A percentile compares a stretch with the other conserved stretches of the same genome.
Evolutionary conservation across 192 early-diverging fungal species (phyloP).

Genomic region (Coemansia sp.): DNA sequence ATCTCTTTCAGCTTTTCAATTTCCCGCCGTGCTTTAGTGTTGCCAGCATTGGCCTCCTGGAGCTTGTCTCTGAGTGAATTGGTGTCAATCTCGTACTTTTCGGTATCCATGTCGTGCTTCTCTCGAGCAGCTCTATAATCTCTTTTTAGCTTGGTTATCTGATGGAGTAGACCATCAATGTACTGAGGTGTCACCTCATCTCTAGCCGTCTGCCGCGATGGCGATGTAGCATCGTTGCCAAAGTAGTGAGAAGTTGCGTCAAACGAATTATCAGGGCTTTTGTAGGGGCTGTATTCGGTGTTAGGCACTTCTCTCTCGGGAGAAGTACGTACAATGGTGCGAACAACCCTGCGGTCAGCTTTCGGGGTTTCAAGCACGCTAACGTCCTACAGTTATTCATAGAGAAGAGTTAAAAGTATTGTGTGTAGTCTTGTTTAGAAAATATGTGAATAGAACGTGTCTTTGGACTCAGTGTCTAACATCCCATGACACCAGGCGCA

Average conservation of each 20-base stretch:
- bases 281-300: too few relatives aligned
- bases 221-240: too few relatives aligned
- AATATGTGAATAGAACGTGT: background rate
- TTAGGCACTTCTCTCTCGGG: too few relatives aligned
- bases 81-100: constrained; percentile 31
- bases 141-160: constrained; percentile 37
- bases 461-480: background rate
- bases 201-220: constrained; percentile 14
- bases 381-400: constrained; percentile 16
- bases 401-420: background rate
- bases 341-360: constrained; percentile 28
- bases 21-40: too few relatives aligned
- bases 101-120: constrained; percentile 27
- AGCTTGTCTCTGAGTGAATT: too few relatives aligned
- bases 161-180: constrained; percentile 20
- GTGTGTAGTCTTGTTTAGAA: background rate
- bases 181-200: constrained; percentile 14
- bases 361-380: constrained; percentile 39
- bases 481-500: background rate
- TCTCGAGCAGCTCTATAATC: constrained; percentile 19
- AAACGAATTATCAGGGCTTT: background rate
- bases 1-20: too few relatives aligned
- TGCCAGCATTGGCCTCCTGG: too few relatives aligned
- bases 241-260: too few relatives aligned
- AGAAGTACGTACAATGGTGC: background rate